Base-by-base conservation (phyloP, 148 eudicot species). In the Spergularia bocconei region DNA sequence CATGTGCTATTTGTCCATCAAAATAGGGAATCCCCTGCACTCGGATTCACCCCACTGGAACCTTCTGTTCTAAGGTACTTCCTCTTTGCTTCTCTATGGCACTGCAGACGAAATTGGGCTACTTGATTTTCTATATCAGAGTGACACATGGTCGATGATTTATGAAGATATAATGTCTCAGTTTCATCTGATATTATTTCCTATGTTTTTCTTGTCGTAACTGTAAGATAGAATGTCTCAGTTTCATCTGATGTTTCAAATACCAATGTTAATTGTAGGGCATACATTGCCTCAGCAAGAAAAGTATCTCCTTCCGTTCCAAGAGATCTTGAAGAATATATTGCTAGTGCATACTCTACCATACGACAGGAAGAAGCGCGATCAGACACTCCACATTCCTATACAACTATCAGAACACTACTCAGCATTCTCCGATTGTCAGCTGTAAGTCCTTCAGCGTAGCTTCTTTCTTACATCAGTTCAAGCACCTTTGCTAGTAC, bases 1-100 rank as follows among this genome's bases (percentile, higher is more conserved):
- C 98, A 96, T 82, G 97, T 96, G 72, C 94, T 96, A 54, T 91
- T 92, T 83, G 99, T 96, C 69, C 99, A 96, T 77, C 98, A 92
- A 74, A 86, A 93, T 53, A 89, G 79, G 79, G 98, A 96, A 85
- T 92, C 98, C 66, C 99, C 98, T 75, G 92, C 96, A 68, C 94
- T 92, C 73, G 99, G 99, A 59, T 95, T 95, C 81, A 85, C 91
- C 78, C 97, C 99, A 29, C 85, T 96, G 67, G 99, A 96, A 62
- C 91, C 99, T 19, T 89, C 99, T 23, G 74, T 96, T 36, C 98
- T 96, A 72, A 84, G 99, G 99, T 96, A 84, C 77, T 2, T 58
- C 11, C 61, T 5, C 53, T 51, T 57, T 63, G 19, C 21, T 66
- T 65, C 71, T 53, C 41, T 55, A 63, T 62, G 63, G 20, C 13